A percentile compares a stretch with the other conserved stretches of the same genome.
phyloP scores from a whole-genome alignment of 2,329 filamentous ascomycete genomes.

The Colletotrichum sp. region DNA sequence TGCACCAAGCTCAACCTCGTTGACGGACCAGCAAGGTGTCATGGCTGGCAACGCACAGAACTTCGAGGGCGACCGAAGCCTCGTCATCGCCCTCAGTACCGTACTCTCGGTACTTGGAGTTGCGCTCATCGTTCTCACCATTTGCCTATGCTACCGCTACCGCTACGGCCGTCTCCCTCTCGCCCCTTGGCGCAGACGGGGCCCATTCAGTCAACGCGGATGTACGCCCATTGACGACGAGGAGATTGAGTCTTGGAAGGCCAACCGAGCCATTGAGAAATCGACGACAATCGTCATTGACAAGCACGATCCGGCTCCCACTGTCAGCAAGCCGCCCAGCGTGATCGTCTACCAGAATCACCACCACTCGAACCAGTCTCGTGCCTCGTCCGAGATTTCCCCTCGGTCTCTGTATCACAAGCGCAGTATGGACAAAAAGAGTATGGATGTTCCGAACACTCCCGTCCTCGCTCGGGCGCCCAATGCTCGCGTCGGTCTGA shows the following conservation, averaged over 20 bases:
- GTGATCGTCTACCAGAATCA: constrained; percentile 57
- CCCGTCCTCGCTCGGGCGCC: constrained; percentile 64
- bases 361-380: constrained; percentile 15
- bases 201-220: constrained; percentile 51
- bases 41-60: constrained; percentile 6
- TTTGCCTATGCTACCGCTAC: constrained; percentile 43
- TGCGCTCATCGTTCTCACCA: constrained; percentile 34
- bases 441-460: constrained; percentile 50
- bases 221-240: constrained; percentile 68
- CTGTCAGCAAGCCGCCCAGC: constrained; percentile 51
- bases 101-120: constrained; percentile 51
- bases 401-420: constrained; percentile 10
- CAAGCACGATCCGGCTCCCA: constrained; percentile 39
- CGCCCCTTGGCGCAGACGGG: constrained; percentile 40
- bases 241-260: constrained; percentile 69
- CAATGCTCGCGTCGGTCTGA: constrained; percentile 66
- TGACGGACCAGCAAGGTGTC: neutral
- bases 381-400: constrained; percentile 4
- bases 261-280: constrained; percentile 32
- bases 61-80: constrained; percentile 38
- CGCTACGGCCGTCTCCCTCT: constrained; percentile 42
- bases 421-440: constrained; percentile 37
- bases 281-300: constrained; percentile 27
- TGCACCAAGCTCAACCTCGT: constrained; percentile 7
- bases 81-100: constrained; percentile 57